Evolutionary conservation across 2,329 filamentous ascomycete species (phyloP).

Genomic region (Claviceps sp.): DNA sequence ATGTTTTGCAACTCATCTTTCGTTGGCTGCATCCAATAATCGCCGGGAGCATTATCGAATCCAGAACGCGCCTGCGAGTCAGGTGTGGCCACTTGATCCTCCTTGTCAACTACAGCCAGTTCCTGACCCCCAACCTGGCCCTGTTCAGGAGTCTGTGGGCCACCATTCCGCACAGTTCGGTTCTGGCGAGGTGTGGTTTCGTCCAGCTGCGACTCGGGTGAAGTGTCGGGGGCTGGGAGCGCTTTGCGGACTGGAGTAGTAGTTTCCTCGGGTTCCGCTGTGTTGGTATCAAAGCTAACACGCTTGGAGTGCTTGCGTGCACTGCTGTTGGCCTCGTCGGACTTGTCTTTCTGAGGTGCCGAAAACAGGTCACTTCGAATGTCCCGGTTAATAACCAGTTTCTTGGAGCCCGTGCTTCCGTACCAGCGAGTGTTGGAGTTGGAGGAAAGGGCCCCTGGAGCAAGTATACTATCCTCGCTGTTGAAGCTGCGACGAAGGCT

Average conservation of each 20-base stretch:
- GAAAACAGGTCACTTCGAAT: conserved; percentile 62
- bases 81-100: conserved; percentile 29
- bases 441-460: conserved; percentile 72
- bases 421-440: conserved; percentile 51
- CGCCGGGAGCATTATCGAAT: conserved; percentile 45
- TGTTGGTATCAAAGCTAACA: conserved; percentile 77
- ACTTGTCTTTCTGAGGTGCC: conserved; percentile 42
- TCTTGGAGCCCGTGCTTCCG: conserved; percentile 64
- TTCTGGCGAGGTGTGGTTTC: conserved; percentile 34
- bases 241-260: conserved; percentile 20
- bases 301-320: conserved; percentile 59
- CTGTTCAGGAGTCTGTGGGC: conserved; percentile 44
- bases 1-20: conserved; percentile 64
- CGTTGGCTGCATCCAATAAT: conserved; percentile 78
- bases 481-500: conserved; percentile 74
- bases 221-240: conserved; percentile 21
- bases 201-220: conserved; percentile 17
- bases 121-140: conserved; percentile 63
- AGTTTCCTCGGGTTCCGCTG: conserved; percentile 23
- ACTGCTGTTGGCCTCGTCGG: conserved; percentile 21
- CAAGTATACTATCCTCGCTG: conserved; percentile 72
- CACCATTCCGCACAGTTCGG: conserved; percentile 31
- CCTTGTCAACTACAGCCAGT: conserved; percentile 66
- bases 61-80: conserved; percentile 13
- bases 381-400: conserved; percentile 81